Percentiles rank a stretch among this genome's conserved stretches.
These are phyloP conservation scores for Colletotrichum eleusines DNA, from an alignment of 2,329 filamentous ascomycete species.

Conservation along the genomic window DNA sequence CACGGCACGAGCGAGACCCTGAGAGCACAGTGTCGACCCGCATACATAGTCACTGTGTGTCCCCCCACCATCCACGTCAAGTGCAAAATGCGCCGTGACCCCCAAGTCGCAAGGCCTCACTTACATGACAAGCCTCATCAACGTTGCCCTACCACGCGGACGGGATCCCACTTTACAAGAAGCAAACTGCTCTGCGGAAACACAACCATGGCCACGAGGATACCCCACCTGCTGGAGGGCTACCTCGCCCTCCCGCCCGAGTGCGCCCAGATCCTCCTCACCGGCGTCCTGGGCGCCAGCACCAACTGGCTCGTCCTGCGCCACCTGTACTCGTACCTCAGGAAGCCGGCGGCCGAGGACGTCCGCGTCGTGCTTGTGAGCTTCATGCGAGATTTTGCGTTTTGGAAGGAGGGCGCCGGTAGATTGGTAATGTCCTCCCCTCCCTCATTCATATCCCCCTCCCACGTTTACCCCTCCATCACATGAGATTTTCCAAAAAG, in stretches of 20 bases:
- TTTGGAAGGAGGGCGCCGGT: conserved; percentile 80
- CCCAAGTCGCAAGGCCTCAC: background rate
- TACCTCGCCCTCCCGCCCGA: conserved; percentile 71
- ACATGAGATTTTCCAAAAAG: conserved; percentile 4
- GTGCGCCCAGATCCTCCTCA: conserved; percentile 74
- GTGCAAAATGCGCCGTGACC: conserved; percentile 2
- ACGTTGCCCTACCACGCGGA: no score
- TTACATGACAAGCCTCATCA: conserved; percentile 3
- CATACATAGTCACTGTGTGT: background rate
- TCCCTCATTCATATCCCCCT: background rate
- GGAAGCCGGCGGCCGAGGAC: conserved; percentile 45
- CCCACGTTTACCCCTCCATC: conserved; percentile 8
- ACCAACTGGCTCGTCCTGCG: conserved; percentile 75
- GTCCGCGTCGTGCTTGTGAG: conserved; percentile 80
- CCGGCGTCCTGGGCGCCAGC: conserved; percentile 73
- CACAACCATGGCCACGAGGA: conserved; percentile 60
- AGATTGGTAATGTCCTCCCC: conserved; percentile 68
- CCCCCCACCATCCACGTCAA: conserved; percentile 11
- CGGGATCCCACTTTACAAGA: background rate
- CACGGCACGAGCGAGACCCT: background rate
- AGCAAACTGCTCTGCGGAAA: background rate
- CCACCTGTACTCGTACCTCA: conserved; percentile 63
- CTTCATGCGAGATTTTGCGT: conserved; percentile 81
- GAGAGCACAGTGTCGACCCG: background rate
- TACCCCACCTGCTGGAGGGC: conserved; percentile 74